phyloP scores from a whole-genome alignment of 768 basidiomycete species.

The Auricularia sp. region DNA sequence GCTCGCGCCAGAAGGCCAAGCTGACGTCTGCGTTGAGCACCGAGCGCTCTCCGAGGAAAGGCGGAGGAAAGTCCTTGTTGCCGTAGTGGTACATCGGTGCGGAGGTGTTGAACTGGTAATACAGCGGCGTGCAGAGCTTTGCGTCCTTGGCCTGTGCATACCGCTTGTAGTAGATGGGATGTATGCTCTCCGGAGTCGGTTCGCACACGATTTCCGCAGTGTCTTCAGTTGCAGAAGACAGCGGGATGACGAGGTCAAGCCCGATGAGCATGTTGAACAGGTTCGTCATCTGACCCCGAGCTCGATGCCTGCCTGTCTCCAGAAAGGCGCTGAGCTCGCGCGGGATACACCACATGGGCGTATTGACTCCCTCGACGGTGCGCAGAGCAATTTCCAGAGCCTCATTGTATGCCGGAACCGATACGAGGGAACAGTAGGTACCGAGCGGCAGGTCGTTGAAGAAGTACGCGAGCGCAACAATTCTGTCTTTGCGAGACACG shows the following conservation, averaged over 20 bases:
- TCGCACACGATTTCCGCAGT: slow-evolving; percentile 37
- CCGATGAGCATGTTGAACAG: slow-evolving; percentile 47
- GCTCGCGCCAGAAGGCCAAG: slow-evolving; percentile 45
- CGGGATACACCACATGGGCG: slow-evolving; percentile 45
- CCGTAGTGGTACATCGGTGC: slow-evolving; percentile 57
- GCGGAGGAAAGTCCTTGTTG: slow-evolving; percentile 31
- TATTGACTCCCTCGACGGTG: slow-evolving; percentile 37
- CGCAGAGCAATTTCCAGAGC: slow-evolving; percentile 44
- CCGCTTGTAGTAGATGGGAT: slow-evolving; percentile 32
- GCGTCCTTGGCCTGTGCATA: slow-evolving; percentile 33
- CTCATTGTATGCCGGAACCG: slow-evolving; percentile 44
- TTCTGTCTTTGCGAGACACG: slow-evolving; percentile 41
- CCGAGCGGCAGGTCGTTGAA: slow-evolving; percentile 53
- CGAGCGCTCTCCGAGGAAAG: slow-evolving; percentile 43
- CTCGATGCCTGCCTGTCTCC: slow-evolving; percentile 47
- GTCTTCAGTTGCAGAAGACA: slow-evolving; percentile 34
- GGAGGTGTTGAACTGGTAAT: slow-evolving; percentile 49
- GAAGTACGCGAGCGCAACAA: slow-evolving; percentile 53
- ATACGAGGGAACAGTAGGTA: slow-evolving; percentile 55
- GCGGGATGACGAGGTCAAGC: slow-evolving; percentile 50
- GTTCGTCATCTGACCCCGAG: slow-evolving; percentile 51
- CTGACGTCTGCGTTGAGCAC: slow-evolving; percentile 31
- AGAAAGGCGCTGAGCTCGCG: slow-evolving; percentile 37
- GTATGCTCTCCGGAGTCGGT: slow-evolving; percentile 32
- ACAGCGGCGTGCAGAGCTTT: slow-evolving; percentile 39